A percentile compares a stretch with the other conserved stretches of the same genome.
Evolutionary conservation across 2,329 filamentous ascomycete genomes (phyloP).

Genomic region (Rosellinia necatrix): DNA sequence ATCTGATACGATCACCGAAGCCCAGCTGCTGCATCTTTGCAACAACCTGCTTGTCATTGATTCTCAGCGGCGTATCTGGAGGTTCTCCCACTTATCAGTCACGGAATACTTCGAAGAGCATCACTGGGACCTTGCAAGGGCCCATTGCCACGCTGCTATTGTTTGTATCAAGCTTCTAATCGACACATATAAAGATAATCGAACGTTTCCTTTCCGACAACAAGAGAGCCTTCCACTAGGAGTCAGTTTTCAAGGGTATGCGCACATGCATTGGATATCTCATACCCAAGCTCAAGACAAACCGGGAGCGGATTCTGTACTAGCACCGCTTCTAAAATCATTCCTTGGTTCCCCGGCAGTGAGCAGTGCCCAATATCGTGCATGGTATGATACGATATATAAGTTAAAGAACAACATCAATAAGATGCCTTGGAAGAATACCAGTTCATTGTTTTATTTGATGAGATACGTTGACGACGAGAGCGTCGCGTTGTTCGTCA

Average conservation of each 20-base stretch:
- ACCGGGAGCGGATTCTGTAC: neutral
- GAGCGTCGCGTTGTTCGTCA: conserved; percentile 3
- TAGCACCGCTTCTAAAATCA: conserved; percentile 4
- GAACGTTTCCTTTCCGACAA: no score
- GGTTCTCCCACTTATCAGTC: conserved; percentile 18
- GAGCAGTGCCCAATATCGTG: neutral
- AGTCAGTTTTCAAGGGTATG: conserved; percentile 3
- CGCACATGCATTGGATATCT: neutral
- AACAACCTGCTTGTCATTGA: conserved; percentile 14
- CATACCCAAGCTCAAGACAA: conserved; percentile 4
- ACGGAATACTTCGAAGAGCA: conserved; percentile 13
- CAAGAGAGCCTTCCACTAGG: no score
- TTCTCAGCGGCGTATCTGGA: conserved; percentile 1
- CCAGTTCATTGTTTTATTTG: no score
- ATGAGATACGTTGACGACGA: no score
- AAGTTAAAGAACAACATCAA: no score
- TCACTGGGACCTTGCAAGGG: neutral
- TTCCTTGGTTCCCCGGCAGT: conserved; percentile 12
- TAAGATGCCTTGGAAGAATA: no score
- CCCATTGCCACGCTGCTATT: neutral
- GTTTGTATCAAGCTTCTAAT: conserved; percentile 11
- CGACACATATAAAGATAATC: neutral
- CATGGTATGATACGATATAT: neutral
- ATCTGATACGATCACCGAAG: neutral
- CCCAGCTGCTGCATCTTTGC: conserved; percentile 14